Percentiles rank a stretch among this genome's conserved stretches.
Evolutionary conservation across 2,329 filamentous ascomycete species (phyloP).

Genomic region (Aspergillus fischeri): DNA sequence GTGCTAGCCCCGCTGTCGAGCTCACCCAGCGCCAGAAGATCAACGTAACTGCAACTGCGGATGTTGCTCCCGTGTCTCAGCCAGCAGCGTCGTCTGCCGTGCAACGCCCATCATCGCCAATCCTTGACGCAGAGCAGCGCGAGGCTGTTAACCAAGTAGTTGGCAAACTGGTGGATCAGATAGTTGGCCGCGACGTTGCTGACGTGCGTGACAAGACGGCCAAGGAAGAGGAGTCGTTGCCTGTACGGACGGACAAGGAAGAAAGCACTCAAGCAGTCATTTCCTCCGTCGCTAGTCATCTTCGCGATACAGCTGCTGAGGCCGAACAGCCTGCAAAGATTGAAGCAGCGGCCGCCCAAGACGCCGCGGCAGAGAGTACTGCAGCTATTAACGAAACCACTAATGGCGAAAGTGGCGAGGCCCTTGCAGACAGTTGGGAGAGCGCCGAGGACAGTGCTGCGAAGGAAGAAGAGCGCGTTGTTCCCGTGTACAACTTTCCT

Average conservation of each 20-base stretch:
- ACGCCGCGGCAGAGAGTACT: constrained; percentile 15
- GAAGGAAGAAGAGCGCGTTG: constrained; percentile 60
- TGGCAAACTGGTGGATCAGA: constrained; percentile 58
- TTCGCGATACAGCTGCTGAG: constrained; percentile 41
- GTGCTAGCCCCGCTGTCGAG: constrained; percentile 38
- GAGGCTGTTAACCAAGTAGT: constrained; percentile 71
- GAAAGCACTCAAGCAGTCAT: constrained; percentile 36
- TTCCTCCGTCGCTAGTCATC: constrained; percentile 26
- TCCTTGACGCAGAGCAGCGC: constrained; percentile 37
- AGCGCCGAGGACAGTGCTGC: constrained; percentile 69
- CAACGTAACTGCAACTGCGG: constrained; percentile 18
- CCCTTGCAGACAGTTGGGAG: constrained; percentile 85
- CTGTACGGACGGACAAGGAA: constrained; percentile 27
- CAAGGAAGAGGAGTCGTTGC: constrained; percentile 44
- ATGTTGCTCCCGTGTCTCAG: constrained; percentile 11
- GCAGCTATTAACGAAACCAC: constrained; percentile 50
- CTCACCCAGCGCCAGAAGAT: constrained; percentile 19
- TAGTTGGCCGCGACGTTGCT: constrained; percentile 56
- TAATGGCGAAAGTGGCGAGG: constrained; percentile 52
- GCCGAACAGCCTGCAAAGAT: constrained; percentile 48
- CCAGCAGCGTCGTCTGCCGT: constrained; percentile 6
- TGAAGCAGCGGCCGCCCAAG: constrained; percentile 41
- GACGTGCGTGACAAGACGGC: constrained; percentile 60
- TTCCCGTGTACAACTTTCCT: constrained; percentile 90
- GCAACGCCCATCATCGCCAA: constrained; percentile 21